A percentile compares a stretch with the other conserved stretches of the same genome.
phyloP scores from a whole-genome alignment of 805 yeast genomes.

The Starmerella apicola region DNA sequence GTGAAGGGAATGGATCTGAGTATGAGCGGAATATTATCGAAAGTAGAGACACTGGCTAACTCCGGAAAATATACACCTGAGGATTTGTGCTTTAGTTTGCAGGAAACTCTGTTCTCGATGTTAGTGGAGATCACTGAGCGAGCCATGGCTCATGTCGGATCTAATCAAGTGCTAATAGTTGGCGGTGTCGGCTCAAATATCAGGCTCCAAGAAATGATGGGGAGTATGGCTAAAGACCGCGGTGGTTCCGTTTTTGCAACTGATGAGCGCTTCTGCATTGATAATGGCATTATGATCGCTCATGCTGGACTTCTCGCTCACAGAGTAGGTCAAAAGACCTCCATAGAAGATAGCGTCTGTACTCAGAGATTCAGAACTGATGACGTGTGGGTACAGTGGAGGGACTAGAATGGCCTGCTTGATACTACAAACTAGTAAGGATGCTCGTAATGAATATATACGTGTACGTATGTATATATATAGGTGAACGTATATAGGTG shows the following conservation, averaged over 20 bases:
- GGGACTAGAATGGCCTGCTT: slow-evolving; percentile 41
- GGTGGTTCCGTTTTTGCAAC: slow-evolving; percentile 87
- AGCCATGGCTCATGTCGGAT: slow-evolving; percentile 94
- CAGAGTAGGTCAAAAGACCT: slow-evolving; percentile 59
- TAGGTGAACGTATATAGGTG: too few relatives aligned
- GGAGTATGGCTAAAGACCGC: slow-evolving; percentile 78
- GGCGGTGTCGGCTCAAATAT: slow-evolving; percentile 98
- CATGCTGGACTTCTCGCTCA: slow-evolving; percentile 87
- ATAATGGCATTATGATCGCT: slow-evolving; percentile 97
- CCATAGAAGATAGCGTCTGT: slow-evolving; percentile 61
- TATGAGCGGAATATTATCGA: slow-evolving; percentile 89
- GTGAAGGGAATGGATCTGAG: slow-evolving; percentile 98
- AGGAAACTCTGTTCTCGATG: slow-evolving; percentile 90
- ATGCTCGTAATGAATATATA: too few relatives aligned
- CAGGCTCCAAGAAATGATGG: slow-evolving; percentile 92
- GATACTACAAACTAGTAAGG: too few relatives aligned
- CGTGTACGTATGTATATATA: too few relatives aligned
- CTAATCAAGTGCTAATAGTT: slow-evolving; percentile 80
- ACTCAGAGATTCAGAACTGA: slow-evolving; percentile 92
- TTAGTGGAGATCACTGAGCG: slow-evolving; percentile 94
- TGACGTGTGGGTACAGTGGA: slow-evolving; percentile 82
- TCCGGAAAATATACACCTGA: slow-evolving; percentile 42
- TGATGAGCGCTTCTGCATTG: slow-evolving; percentile 93
- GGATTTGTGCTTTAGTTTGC: slow-evolving; percentile 85
- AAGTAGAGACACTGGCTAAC: slow-evolving; percentile 61